Evolutionary conservation across 768 basidiomycete genomes (phyloP), one percentile per base, ranked within the genome.

Genomic region (Pilatotrama ljubarskyi): DNA sequence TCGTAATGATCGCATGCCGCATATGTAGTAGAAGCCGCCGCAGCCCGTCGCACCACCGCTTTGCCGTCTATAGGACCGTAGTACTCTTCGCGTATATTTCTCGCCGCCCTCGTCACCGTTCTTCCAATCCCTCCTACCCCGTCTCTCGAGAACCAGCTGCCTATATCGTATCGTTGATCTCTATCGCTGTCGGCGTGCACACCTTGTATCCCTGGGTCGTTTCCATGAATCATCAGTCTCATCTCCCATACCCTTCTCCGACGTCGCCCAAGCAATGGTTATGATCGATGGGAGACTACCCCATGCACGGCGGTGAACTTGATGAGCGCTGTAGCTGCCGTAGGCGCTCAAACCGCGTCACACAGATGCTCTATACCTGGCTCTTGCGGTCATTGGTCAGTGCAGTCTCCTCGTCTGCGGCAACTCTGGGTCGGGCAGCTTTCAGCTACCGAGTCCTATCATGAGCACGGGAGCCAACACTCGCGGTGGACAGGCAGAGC

Each of bases 101-200:
- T 48, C 36, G 38, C 3, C 25, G 24, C 11, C 47, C 29, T 5
- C 14, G 53, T 47, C 29, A 15, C 48, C 37, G 24, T 37, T 55
- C 55, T 41, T 36, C 42, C 14, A 18, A 11, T 40, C 22, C 15
- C 43, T 32, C 43, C 25, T 13, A n/a, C 36, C 38, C 24, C 51
- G 17, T 29, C 24, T 26, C 35, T 29, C 14, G 42, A n/a, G 55
- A 56, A 47, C 55, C 47, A 40, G 47, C 37, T 50, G 47, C 53
- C 55, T 53, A 61, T 62, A 63, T 63, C 61, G 61, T 63, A 63
- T 58, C 65, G 20, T 64, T 53, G 61, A 64, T 64, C 57, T 61
- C 57, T 53, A 48, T 63, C 59, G 59, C 53, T 59, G 55, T 66
- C 48, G 61, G 61, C 61, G 61, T 35, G 61, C 61, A 55, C 56